A percentile compares a stretch with the other conserved stretches of the same genome.
Conservation (phyloP, 2,329 filamentous ascomycete genomes). For the Ceratocystis albifundus region DNA sequence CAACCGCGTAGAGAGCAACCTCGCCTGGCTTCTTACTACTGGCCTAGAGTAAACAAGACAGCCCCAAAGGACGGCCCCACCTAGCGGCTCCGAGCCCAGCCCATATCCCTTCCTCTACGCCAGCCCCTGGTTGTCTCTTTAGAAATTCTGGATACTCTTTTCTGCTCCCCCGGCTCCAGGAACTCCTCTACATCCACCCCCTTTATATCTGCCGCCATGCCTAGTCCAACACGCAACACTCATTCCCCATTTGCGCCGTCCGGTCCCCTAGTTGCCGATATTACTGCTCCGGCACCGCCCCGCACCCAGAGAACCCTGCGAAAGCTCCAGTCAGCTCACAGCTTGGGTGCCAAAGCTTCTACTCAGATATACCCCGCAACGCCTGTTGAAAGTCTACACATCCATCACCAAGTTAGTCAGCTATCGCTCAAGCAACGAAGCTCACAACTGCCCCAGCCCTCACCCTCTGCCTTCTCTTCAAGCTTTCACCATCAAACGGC, state of each 20-base stretch:
- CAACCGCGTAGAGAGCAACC: no score
- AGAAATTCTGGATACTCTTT: not conserved
- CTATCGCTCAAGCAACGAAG: constrained; percentile 24
- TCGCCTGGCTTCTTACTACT: not conserved
- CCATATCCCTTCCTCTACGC: not conserved
- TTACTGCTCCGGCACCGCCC: constrained; percentile 48
- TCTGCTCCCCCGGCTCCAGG: not conserved
- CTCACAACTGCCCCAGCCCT: constrained; percentile 23
- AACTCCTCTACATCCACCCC: not conserved
- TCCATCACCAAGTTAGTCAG: constrained; percentile 30
- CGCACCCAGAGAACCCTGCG: constrained; percentile 56
- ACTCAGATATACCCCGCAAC: constrained; percentile 35
- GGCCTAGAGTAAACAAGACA: not conserved
- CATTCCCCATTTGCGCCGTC: constrained; percentile 4
- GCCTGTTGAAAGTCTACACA: constrained; percentile 35
- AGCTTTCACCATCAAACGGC: constrained; percentile 10
- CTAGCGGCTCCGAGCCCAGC: not conserved
- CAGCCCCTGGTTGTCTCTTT: not conserved
- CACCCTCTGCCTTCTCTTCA: constrained; percentile 14
- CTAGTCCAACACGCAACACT: constrained; percentile 13
- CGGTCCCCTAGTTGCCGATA: constrained; percentile 30
- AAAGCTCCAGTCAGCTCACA: constrained; percentile 65
- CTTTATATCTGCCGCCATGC: constrained; percentile 9
- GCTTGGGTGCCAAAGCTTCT: constrained; percentile 46
- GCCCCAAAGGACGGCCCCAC: not conserved